Conservation (phyloP, 768 basidiomycete genomes). For the Astraeus odoratus region DNA sequence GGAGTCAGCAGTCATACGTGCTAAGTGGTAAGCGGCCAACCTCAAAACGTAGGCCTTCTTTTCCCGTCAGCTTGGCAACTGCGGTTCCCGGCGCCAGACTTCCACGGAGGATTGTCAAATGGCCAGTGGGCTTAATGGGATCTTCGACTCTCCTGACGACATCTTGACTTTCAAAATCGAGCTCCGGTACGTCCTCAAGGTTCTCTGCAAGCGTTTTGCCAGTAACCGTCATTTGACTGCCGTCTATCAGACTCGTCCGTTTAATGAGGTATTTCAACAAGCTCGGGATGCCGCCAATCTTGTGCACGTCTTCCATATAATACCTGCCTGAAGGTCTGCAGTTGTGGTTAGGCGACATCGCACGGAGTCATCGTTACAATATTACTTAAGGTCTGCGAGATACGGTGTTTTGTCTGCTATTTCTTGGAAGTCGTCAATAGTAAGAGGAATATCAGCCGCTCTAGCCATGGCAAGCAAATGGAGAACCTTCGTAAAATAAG, state of each 20-base stretch:
- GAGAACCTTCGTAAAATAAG: conserved; percentile 47
- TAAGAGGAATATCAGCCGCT: conserved; percentile 65
- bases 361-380: conserved; percentile 15
- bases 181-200: conserved; percentile 67
- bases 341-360: conserved; percentile 3
- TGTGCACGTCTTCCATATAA: conserved; percentile 87
- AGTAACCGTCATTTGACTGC: conserved; percentile 81
- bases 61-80: conserved; percentile 91
- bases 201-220: conserved; percentile 89
- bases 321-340: conserved; percentile 76
- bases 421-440: conserved; percentile 81
- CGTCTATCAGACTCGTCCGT: conserved; percentile 73
- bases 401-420: conserved; percentile 77
- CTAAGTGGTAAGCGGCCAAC: conserved; percentile 29
- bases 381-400: conserved; percentile 75
- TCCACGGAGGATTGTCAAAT: conserved; percentile 83
- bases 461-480: conserved; percentile 83
- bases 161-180: conserved; percentile 67
- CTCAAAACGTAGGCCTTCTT: conserved; percentile 82
- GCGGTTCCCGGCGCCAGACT: conserved; percentile 82
- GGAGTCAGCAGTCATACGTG: background rate
- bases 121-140: conserved; percentile 84
- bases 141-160: conserved; percentile 65
- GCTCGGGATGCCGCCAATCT: conserved; percentile 78
- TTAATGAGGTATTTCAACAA: conserved; percentile 79